These are phyloP conservation scores for Sphagnum magellanicum DNA, from an alignment of 228 moss, liverwort and hornwort species.

Conservation along the genomic window DNA sequence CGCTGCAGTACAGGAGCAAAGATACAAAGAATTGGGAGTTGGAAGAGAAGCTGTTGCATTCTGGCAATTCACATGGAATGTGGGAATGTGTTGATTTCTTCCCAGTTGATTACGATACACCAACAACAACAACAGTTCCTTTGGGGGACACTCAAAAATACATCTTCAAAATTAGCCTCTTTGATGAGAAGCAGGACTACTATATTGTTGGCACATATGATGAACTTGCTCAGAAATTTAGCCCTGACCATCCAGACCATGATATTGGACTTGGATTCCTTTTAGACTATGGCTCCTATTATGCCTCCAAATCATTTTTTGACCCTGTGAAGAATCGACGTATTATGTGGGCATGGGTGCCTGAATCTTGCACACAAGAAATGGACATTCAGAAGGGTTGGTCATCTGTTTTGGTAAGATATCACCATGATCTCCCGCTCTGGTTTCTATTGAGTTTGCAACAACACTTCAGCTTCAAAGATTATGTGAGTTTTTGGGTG, in stretches of 20 bases:
- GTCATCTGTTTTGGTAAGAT: conserved; percentile 32
- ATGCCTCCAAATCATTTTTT: conserved; percentile 44
- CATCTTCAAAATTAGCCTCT: conserved; percentile 34
- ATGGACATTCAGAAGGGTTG: conserved; percentile 9
- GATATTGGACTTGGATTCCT: conserved; percentile 22
- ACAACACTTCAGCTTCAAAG: too few species aligned
- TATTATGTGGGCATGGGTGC: conserved; percentile 38
- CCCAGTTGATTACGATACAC: conserved; percentile 12
- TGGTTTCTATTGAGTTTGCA: too few species aligned
- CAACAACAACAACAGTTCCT: conserved; percentile 22
- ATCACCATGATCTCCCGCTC: background rate
- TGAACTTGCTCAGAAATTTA: conserved; percentile 15
- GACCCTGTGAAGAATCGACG: conserved; percentile 25
- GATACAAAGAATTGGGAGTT: conserved; percentile 30
- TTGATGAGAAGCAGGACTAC: conserved; percentile 27
- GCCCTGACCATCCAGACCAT: conserved; percentile 9
- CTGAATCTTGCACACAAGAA: conserved; percentile 26
- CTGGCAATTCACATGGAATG: conserved; percentile 22
- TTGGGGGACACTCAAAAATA: conserved; percentile 20
- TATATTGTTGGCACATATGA: conserved; percentile 43
- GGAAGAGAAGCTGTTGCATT: conserved; percentile 10
- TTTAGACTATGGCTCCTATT: conserved; percentile 47
- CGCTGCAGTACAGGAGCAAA: conserved; percentile 26
- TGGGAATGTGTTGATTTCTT: conserved; percentile 53
- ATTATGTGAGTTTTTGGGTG: conserved; percentile 1